Base-by-base conservation (phyloP, 75 land plant genomes). In the Cryptomeria japonica region DNA sequence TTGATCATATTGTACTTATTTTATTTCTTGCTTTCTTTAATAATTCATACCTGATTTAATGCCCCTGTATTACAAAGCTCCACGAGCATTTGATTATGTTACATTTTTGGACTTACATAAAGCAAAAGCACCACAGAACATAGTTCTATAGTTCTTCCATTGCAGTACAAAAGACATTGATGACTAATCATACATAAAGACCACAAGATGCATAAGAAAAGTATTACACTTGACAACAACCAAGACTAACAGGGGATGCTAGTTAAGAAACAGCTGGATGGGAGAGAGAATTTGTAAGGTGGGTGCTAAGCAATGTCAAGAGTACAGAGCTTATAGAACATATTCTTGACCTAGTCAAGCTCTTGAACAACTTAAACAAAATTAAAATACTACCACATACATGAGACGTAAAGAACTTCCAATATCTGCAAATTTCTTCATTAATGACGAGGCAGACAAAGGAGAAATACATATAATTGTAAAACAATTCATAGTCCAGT, bases 281-380 rank as follows among this genome's bases (percentile, higher is more conserved):
- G n/a, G 9, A 25, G 28, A 28, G 70, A 25, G 0, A 64, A 64
- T 25, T 6, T 25, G 70, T 25, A 64, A 28, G 25, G 25, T 4
- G 7, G 28, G 28, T 22, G 22, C 28, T 64, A 1, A 25, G 70
- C n/a, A 64, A 64, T 64, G n/a, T 25, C 70, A 64, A 64, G 70
- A 25, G 6, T 18, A 19, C 64, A 58, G 64, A 58, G 64, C 19
- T 58, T 19, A 5, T 58, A 19, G 70, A 64, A 64, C 8, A 64
- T 64, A 41, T 84, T 64, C 49, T 83, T 49, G 19, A 28, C 34
- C 87, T 46, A 85, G 6, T 41, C 51, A 87, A 42, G 86, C 39
- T 28, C 87, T 44, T 58, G 42, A 39, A 44, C n/a, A 79, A 44
- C 68, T 41, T 56, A 34, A 22, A 37, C n/a, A 38, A 53, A 88